Percentiles rank a stretch among this genome's conserved stretches.
phyloP scores from a whole-genome alignment of 2,329 filamentous ascomycete genomes.

The Paecilomyces variotii region DNA sequence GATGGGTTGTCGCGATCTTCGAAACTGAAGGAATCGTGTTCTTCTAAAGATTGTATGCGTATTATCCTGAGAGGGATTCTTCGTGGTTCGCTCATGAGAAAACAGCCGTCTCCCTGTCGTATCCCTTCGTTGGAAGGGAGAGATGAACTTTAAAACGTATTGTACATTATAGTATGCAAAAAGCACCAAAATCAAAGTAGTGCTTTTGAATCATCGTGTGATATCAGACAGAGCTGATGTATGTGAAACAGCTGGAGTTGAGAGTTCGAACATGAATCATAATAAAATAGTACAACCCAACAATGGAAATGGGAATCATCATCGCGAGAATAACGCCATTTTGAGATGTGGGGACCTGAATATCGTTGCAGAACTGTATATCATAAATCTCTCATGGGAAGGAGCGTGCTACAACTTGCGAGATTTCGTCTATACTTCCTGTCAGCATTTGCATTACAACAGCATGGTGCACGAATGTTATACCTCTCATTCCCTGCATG shows the following conservation, averaged over 20 bases:
- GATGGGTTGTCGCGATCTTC: no score
- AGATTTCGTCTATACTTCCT: neutral
- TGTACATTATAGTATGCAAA: neutral
- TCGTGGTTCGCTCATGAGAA: no score
- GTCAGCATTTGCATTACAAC: neutral
- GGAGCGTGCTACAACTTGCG: neutral
- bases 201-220: no score
- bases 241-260: neutral
- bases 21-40: no score
- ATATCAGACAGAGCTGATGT: no score
- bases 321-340: neutral
- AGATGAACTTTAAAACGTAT: no score
- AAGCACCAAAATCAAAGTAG: neutral
- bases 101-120: no score
- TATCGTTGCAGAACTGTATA: neutral
- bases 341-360: neutral
- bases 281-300: neutral
- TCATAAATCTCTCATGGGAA: neutral
- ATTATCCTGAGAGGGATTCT: no score
- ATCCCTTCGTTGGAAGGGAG: no score
- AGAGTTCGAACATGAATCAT: neutral
- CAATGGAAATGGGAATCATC: neutral
- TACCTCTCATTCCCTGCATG: slow-evolving; percentile 14
- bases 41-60: no score
- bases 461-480: neutral